phyloP scores from a whole-genome alignment of 2,329 filamentous ascomycete genomes.

The Calonectria pteridis region DNA sequence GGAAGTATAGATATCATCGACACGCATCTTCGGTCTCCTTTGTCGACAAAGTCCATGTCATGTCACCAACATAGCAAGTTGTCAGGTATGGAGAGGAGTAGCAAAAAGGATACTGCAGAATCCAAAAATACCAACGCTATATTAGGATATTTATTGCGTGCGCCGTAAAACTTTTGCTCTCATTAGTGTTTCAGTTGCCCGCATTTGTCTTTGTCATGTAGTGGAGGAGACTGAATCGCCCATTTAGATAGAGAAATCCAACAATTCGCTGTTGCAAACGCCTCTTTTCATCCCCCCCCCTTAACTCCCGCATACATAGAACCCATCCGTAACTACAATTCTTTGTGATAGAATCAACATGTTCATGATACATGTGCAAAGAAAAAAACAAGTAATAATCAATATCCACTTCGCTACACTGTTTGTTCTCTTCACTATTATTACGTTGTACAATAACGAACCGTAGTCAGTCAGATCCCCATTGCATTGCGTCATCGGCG shows the following conservation, averaged over 20 bases:
- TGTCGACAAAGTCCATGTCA: constrained; percentile 16
- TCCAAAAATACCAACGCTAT: constrained; percentile 14
- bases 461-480: not conserved
- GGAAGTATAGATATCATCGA: constrained; percentile 30
- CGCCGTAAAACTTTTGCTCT: not conserved
- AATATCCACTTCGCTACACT: not conserved
- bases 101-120: constrained; percentile 17
- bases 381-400: not conserved
- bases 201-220: not conserved
- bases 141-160: not conserved
- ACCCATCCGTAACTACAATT: not conserved
- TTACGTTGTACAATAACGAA: not conserved
- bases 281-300: not conserved
- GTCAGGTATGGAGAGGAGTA: constrained; percentile 19
- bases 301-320: not conserved
- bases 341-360: not conserved
- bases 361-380: not conserved
- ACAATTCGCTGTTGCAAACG: not conserved
- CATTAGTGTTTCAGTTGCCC: not conserved
- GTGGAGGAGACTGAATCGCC: not conserved
- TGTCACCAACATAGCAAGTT: constrained; percentile 9
- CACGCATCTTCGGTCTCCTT: constrained; percentile 32
- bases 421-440: not conserved
- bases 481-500: constrained; percentile 19
- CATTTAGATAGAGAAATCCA: not conserved